Conservation (phyloP, 257 asterid genomes). For the Nicotiana knightiana region DNA sequence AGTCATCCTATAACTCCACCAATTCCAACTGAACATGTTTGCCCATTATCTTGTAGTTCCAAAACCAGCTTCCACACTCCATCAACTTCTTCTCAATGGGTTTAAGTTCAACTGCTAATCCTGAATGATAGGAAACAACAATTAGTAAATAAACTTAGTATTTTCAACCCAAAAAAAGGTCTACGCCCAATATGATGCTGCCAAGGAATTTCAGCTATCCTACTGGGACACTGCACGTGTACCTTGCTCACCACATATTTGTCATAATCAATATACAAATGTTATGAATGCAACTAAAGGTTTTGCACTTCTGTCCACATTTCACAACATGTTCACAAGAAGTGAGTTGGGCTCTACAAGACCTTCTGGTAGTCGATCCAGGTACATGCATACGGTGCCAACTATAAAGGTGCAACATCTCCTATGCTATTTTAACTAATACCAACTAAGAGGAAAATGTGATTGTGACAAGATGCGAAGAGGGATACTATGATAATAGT, state of each 20-base stretch:
- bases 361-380: background rate
- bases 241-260: no score
- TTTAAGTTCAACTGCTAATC: constrained; percentile 50
- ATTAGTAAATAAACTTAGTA: constrained; percentile 8
- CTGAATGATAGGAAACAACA: constrained; percentile 33
- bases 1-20: constrained; percentile 43
- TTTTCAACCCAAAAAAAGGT: constrained; percentile 3
- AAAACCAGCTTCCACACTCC: constrained; percentile 91
- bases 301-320: no score
- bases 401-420: background rate
- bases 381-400: background rate
- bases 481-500: no score
- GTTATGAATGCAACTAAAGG: no score
- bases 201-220: no score
- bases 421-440: background rate
- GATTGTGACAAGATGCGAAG: background rate
- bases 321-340: no score
- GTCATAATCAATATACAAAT: no score
- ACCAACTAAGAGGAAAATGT: background rate
- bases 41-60: constrained; percentile 67
- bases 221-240: no score
- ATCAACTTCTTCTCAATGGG: constrained; percentile 56
- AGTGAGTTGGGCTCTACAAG: background rate
- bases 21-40: constrained; percentile 61
- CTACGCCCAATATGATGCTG: no score